Evolutionary conservation across 2,329 filamentous ascomycete genomes (phyloP).

Genomic region (Fragosphaeria purpurea): DNA sequence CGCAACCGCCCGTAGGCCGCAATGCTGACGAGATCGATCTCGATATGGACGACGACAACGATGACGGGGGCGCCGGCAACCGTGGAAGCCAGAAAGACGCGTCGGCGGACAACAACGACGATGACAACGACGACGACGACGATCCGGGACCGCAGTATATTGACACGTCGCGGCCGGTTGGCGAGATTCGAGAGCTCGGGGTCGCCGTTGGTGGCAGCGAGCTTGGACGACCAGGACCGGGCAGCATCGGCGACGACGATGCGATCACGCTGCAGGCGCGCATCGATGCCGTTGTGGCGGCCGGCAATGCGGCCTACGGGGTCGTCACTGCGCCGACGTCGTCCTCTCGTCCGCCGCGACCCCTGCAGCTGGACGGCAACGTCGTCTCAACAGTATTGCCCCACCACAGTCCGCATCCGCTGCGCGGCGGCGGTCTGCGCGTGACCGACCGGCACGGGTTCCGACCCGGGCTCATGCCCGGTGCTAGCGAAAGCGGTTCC

Average conservation of each 20-base stretch:
- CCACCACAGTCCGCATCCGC: slow-evolving; percentile 1
- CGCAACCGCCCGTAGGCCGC: background rate
- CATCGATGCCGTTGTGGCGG: slow-evolving; percentile 19
- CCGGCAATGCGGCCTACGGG: slow-evolving; percentile 9
- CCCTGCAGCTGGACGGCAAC: slow-evolving; percentile 12
- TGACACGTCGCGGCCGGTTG: slow-evolving; percentile 23
- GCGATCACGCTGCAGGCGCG: slow-evolving; percentile 13
- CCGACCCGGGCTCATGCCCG: background rate
- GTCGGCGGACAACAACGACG: background rate
- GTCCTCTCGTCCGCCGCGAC: background rate
- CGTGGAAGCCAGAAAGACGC: background rate
- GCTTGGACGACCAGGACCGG: too few species aligned
- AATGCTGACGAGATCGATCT: slow-evolving; percentile 39
- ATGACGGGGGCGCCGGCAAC: background rate
- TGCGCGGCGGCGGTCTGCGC: background rate
- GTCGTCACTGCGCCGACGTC: background rate
- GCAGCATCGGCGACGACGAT: background rate
- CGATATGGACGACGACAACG: slow-evolving; percentile 23
- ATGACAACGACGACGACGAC: slow-evolving; percentile 5
- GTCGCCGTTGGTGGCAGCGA: background rate
- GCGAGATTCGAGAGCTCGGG: slow-evolving; percentile 9
- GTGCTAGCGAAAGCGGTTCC: background rate
- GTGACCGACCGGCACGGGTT: slow-evolving; percentile 5
- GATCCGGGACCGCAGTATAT: slow-evolving; percentile 20
- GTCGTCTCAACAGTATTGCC: slow-evolving; percentile 3